Evolutionary conservation across 257 asterid species (phyloP), one percentile per base, ranked within the genome.

Genomic region (Plantago major): DNA sequence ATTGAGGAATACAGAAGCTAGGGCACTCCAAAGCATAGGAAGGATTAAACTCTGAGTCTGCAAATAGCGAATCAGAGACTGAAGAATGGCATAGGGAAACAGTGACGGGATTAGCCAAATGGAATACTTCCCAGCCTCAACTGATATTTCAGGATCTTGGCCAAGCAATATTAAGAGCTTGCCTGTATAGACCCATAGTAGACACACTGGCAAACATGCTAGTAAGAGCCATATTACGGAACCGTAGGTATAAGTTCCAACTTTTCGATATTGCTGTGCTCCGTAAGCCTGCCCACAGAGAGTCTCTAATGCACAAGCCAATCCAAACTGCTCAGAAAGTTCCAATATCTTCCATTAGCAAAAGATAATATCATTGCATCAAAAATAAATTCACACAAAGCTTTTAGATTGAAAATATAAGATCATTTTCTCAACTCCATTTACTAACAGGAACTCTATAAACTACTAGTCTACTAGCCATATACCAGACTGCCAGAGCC

Each of bases 251-350:
- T 40, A 54, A 10, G 63, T 81, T 12, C 80, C 78, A 6, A 81
- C 73, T 62, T 58, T 72, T n/a, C 59, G 44, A 43, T 67, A 81
- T 4, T 57, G 76, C 44, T 42, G 46, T 17, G 84, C 84, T 69
- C 84, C 84, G 19, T 70, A 81, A 37, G 86, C 83, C 52, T 77
- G 83, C 37, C 86, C 86, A 44, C 83, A 81, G 3, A 81, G 76
- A 47, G 87, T 78, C 74, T 81, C 87, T 66, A 81, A 58, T 7
- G 80, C 84, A 67, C 74, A 19, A 42, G 84, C 67, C 82, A 81
- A 62, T 49, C 87, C 84, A 60, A 64, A 16, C 87, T 81, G 78
- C 0, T 55, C 18, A 18, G 26, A 17, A 61, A 5, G 57, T 46
- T 28, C 38, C 5, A 19, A 48, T 17, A 62, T 17, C 46, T 37